Evolutionary conservation across 78 protist genomes (phyloP).

Genomic region (slime mould (Dictyostelium discoideum)): dicty_2.7 NC_007090.3:2172501-2173000

Average conservation of each 20-base stretch:
- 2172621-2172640: background rate
- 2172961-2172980: constrained; percentile 72
- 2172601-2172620: too few species aligned
- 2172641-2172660: background rate
- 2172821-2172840: background rate
- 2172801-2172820: background rate
- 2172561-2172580: constrained; percentile 64
- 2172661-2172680: background rate
- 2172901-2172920: background rate
- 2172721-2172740: background rate
- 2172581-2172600: background rate
- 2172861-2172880: background rate
- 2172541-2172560: constrained; percentile 39
- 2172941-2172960: constrained; percentile 60
- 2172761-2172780: background rate
- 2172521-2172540: constrained; percentile 19
- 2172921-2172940: constrained; percentile 34
- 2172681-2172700: background rate
- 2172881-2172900: too few species aligned
- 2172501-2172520: constrained; percentile 3
- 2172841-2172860: background rate
- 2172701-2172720: background rate
- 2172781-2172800: background rate
- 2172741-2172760: background rate
- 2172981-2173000: constrained; percentile 27